phyloP scores from a whole-genome alignment of 495 filamentous ascomycete species.

The Pyrenula massariospora region DNA sequence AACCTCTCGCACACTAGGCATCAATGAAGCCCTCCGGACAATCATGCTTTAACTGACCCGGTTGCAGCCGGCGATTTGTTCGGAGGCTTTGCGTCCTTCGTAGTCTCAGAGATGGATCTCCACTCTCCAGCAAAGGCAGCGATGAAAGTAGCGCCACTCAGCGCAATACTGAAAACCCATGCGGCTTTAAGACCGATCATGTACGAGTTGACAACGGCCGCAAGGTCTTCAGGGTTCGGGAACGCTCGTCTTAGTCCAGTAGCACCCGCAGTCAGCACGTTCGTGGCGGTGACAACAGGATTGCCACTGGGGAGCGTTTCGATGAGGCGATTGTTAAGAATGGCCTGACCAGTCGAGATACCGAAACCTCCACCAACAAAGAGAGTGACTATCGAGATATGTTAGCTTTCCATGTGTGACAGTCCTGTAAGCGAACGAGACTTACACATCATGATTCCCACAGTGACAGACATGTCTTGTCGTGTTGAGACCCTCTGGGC shows the following conservation, averaged over 20 bases:
- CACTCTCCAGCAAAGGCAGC: constrained; percentile 20
- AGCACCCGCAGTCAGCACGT: constrained; percentile 51
- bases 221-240: constrained; percentile 27
- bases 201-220: constrained; percentile 47
- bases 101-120: too few species aligned
- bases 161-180: constrained; percentile 11
- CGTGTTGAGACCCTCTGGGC: constrained; percentile 15
- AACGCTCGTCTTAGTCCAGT: constrained; percentile 30
- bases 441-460: constrained; percentile 1
- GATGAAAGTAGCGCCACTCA: constrained; percentile 26
- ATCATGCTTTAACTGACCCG: too few species aligned
- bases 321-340: constrained; percentile 52
- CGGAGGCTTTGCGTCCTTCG: too few species aligned
- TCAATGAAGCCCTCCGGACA: too few species aligned
- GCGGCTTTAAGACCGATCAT: constrained; percentile 40
- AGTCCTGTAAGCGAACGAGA: not conserved
- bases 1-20: too few species aligned
- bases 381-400: constrained; percentile 44
- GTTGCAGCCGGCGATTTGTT: too few species aligned
- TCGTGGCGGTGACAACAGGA: constrained; percentile 20
- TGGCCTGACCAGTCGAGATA: constrained; percentile 51
- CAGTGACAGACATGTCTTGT: constrained; percentile 33
- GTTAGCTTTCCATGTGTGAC: constrained; percentile 34
- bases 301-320: constrained; percentile 27
- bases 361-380: constrained; percentile 54